Evolutionary conservation across 2,329 filamentous ascomycete species (phyloP), one percentile per base, ranked within the genome.

Genomic region (Beauveria caledonica): DNA sequence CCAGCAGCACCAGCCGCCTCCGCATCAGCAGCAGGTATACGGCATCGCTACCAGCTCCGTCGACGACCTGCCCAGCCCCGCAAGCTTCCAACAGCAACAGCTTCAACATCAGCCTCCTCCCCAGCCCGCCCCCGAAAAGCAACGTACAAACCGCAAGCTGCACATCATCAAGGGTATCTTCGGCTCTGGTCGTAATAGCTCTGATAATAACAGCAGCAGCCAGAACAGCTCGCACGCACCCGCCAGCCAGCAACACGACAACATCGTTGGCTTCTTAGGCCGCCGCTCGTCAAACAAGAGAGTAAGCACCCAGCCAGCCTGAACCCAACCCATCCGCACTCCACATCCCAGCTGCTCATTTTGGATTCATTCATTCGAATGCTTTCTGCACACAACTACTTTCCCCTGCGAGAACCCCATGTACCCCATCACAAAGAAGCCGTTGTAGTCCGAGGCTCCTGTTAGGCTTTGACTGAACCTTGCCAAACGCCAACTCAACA

Each of bases 241-340:
- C 25, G 64, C 27, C 53, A 63, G 53, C 65, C 66, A 66, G 55
- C 65, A 64, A 39, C 62, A 82, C 76, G 79, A 81, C 68, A 80
- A 79, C 67, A 75, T 74, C 62, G 65, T 72, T 52, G 77, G 77
- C 55, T 71, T 85, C 56, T 71, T 85, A 52, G 76, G 72, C 64
- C 82, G 82, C 64, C 76, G 81, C 65, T 76, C 79, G 36, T 86
- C 84, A 49, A 85, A 27, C 60, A 62, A 83, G 74, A 77, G 82
- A 67, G 73, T 80, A 69, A 81, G 80, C 77, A 69, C 81, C 80
- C 77, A 77, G 79, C 63, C 71, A 23, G 13, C 17, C 55, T 33
- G 55, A 58, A 49, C n/a, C n/a, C n/a, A n/a, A 45, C 48, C 25
- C 48, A 33, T 9, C 7, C 10, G 39, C 48, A 36, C 48, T 52